Conservation (phyloP, 2,329 filamentous ascomycete species). For the Bipolaris bicolor region DNA sequence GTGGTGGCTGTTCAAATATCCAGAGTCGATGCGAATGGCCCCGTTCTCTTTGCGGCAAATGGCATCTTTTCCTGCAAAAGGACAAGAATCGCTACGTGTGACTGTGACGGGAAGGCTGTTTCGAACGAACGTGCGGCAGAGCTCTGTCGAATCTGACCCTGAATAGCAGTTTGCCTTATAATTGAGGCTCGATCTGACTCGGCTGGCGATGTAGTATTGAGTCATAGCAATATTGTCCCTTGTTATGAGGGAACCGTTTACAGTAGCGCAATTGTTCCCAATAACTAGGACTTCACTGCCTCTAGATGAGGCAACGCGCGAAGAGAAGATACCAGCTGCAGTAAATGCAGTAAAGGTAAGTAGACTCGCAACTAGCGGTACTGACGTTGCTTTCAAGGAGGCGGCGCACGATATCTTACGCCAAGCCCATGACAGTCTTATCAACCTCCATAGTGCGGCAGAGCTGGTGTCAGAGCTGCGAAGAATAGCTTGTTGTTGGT, state of each 20-base stretch:
- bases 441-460: conserved; percentile 25
- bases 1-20: conserved; percentile 26
- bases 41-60: conserved; percentile 22
- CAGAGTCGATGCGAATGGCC: conserved; percentile 32
- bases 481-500: conserved; percentile 44
- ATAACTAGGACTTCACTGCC: conserved; percentile 44
- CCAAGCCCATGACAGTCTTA: conserved; percentile 27
- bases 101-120: conserved; percentile 16
- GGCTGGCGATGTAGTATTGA: conserved; percentile 9
- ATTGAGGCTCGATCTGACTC: conserved; percentile 21
- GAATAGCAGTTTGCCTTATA: conserved; percentile 31
- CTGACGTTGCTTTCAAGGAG: conserved; percentile 19
- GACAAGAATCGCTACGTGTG: conserved; percentile 21
- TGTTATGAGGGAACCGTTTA: conserved; percentile 11
- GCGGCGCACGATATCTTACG: conserved; percentile 1
- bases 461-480: conserved; percentile 38
- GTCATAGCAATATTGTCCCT: background rate
- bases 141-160: conserved; percentile 12
- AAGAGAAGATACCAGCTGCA: conserved; percentile 44
- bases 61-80: conserved; percentile 19
- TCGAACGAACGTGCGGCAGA: conserved; percentile 26
- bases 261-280: conserved; percentile 19
- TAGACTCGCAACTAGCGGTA: conserved; percentile 11
- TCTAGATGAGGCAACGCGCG: conserved; percentile 42
- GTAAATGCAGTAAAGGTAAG: conserved; percentile 23